Base-by-base conservation (phyloP, 257 asterid species). In the Nicotiana tomentosiformis region DNA sequence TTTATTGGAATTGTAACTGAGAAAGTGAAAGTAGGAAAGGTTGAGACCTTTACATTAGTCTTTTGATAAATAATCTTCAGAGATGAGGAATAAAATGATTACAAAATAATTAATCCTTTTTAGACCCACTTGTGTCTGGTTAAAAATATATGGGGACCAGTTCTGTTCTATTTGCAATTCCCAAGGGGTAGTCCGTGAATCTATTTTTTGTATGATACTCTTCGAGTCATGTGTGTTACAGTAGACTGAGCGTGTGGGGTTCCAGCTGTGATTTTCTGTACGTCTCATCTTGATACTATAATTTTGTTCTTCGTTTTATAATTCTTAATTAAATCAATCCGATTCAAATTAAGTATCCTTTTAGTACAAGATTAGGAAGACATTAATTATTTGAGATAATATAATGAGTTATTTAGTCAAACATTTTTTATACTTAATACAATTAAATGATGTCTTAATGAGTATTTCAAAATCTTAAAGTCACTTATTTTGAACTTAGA, bases 61-160 rank as follows among this genome's bases (percentile, higher is more conserved):
- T 43, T 43, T 43, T 9, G 51, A 43, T n/a, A 30, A 9, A 26
- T 58, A 60, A 53, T 43, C 4, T 61, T 43, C 51, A 39, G 83
- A 49, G 39, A 80, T 80, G 12, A 65, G 39, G 72, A 86, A 86
- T 88, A 86, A 88, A 88, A 93, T 91, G 90, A 92, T 92, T 90
- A 89, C 92, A 64, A 84, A 91, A 92, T 91, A 89, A 92, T 93
- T 91, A 87, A 78, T 83, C 18, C 1, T 7, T 14, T 51, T 26
- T 76, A 64, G 62, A 76, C 80, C 64, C 43, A 76, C 80, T 14
- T 76, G 64, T 76, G 80, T 76, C 46, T 49, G 23, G 0, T 49
- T 76, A 14, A 26, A 51, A 51, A 72, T 51, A 76, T 14, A 7
- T 35, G 64, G 65, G 80, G 80, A 76, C 80, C 80, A 76, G 64